A percentile compares a stretch with the other conserved stretches of the same genome.
Evolutionary conservation across 768 basidiomycete genomes (phyloP).

Genomic region (Goffeauzyma gilvescens): DNA sequence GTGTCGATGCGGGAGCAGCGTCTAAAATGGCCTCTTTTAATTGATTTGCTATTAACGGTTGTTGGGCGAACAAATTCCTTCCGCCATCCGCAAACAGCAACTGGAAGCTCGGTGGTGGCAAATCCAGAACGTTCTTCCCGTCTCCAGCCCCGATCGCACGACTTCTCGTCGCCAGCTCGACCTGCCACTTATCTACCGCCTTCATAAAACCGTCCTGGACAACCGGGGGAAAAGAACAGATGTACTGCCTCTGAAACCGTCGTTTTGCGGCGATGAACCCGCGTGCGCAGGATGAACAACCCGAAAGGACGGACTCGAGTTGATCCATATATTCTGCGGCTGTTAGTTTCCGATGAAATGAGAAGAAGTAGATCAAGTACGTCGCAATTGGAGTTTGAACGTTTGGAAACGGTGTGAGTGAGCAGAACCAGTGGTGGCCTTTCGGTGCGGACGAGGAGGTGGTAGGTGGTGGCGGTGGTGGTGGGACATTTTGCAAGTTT

Average conservation of each 20-base stretch:
- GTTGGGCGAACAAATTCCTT: slow-evolving; percentile 46
- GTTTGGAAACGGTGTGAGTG: background rate
- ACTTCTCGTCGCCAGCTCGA: slow-evolving; percentile 28
- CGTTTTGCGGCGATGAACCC: slow-evolving; percentile 47
- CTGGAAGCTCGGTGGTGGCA: slow-evolving; percentile 31
- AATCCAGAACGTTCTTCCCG: slow-evolving; percentile 4
- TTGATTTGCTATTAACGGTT: slow-evolving; percentile 34
- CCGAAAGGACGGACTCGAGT: slow-evolving; percentile 40
- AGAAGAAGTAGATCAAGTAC: slow-evolving; percentile 64
- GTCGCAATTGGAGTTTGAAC: slow-evolving; percentile 42
- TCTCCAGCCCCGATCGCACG: background rate
- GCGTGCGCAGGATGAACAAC: slow-evolving; percentile 54
- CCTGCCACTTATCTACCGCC: slow-evolving; percentile 51
- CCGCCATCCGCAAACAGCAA: slow-evolving; percentile 42
- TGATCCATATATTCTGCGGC: slow-evolving; percentile 48
- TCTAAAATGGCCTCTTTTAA: slow-evolving; percentile 6
- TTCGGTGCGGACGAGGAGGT: background rate
- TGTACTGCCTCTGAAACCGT: slow-evolving; percentile 46
- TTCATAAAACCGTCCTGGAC: slow-evolving; percentile 43
- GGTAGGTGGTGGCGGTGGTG: background rate
- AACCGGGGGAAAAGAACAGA: slow-evolving; percentile 44
- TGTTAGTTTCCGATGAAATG: slow-evolving; percentile 41
- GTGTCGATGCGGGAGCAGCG: slow-evolving; percentile 28
- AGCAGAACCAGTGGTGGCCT: background rate
- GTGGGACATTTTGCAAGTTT: background rate